Percentiles rank a stretch among this genome's conserved stretches.
Conservation (phyloP, 495 filamentous ascomycete genomes). For the Tuber microsphaerosporum region DNA sequence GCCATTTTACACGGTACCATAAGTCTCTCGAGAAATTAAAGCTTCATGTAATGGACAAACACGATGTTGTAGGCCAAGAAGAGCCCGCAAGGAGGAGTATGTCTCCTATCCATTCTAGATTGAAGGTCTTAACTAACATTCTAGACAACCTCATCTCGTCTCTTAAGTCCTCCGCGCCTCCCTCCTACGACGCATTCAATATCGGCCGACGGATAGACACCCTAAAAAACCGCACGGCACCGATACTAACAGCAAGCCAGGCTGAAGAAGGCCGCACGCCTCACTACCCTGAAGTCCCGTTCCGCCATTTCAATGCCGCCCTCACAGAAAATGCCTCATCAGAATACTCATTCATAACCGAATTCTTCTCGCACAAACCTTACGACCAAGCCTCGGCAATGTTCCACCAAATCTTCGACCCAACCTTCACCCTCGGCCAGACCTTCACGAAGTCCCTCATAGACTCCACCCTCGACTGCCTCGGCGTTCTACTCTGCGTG, state of each 20-base stretch:
- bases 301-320: conserved; percentile 89
- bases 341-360: conserved; percentile 86
- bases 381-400: conserved; percentile 54
- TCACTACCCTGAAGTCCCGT: conserved; percentile 82
- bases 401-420: conserved; percentile 75
- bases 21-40: conserved; percentile 76
- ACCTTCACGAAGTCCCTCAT: conserved; percentile 68
- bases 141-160: conserved; percentile 38
- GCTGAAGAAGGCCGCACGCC: conserved; percentile 79
- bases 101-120: conserved; percentile 33
- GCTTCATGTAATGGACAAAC: conserved; percentile 71
- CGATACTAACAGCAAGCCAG: conserved; percentile 58
- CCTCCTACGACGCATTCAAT: conserved; percentile 78
- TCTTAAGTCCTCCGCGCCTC: conserved; percentile 45
- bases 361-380: conserved; percentile 69
- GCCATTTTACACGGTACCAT: conserved; percentile 82
- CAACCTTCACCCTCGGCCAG: conserved; percentile 74
- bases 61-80: conserved; percentile 76
- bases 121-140: conserved; percentile 34
- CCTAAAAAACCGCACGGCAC: conserved; percentile 62
- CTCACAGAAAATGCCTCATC: conserved; percentile 89
- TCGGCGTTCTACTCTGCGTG: conserved; percentile 84
- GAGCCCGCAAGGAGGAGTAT: conserved; percentile 56
- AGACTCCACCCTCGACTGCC: conserved; percentile 66
- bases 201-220: conserved; percentile 77